Conservation (phyloP, 2,329 filamentous ascomycete species). For the Aureobasidium zeae region DNA sequence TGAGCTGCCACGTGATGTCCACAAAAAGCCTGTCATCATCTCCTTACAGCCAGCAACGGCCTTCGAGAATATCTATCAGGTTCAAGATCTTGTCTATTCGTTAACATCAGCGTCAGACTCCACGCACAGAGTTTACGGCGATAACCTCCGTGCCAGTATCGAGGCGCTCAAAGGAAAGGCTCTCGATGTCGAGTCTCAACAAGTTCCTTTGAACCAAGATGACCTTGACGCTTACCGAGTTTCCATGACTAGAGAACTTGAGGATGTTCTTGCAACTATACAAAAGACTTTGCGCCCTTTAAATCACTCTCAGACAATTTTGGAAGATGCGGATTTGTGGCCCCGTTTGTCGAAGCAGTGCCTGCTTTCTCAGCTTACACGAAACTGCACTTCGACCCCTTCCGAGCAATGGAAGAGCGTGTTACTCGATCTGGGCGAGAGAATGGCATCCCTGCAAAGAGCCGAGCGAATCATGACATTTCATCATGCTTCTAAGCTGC, state of each 20-base stretch:
- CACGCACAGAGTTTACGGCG: neutral
- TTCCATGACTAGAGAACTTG: neutral
- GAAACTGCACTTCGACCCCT: neutral
- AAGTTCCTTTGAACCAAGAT: neutral
- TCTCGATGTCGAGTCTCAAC: neutral
- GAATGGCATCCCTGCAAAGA: conserved; percentile 4
- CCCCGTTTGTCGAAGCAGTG: neutral
- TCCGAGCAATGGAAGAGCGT: neutral
- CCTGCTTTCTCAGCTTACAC: neutral
- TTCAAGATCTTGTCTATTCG: neutral
- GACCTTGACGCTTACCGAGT: neutral
- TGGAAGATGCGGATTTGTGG: conserved; percentile 1
- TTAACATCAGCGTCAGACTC: neutral
- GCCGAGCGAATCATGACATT: neutral
- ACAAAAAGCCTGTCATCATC: too few species aligned
- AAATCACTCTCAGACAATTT: neutral
- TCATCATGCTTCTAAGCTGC: neutral
- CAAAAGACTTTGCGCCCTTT: neutral
- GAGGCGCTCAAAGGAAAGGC: neutral
- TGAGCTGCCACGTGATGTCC: too few species aligned
- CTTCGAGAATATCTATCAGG: neutral
- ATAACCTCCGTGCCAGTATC: neutral
- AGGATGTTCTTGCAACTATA: neutral
- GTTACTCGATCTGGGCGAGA: neutral
- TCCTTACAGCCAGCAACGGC: neutral